Percentiles rank a stretch among this genome's conserved stretches.
These are phyloP conservation scores for Trichoderma harzianum DNA, from an alignment of 2,329 filamentous ascomycete species.

Conservation along the genomic window DNA sequence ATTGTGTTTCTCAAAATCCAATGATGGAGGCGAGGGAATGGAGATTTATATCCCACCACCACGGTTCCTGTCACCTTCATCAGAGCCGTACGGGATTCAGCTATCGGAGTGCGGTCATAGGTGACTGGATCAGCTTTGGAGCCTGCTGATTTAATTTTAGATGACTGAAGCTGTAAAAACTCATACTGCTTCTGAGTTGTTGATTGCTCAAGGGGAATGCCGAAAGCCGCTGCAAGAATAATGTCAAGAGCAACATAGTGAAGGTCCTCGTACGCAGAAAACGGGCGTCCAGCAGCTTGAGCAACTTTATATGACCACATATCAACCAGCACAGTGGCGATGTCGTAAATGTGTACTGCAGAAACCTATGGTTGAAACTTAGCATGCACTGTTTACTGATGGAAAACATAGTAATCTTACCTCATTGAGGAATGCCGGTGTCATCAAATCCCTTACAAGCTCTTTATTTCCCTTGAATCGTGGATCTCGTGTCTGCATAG, in stretches of 20 bases:
- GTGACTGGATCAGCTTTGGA: not conserved
- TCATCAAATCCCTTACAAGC: not conserved
- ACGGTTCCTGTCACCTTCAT: not conserved
- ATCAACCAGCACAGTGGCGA: not conserved
- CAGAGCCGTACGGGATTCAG: not conserved
- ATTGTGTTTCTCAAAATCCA: not conserved
- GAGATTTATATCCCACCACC: not conserved
- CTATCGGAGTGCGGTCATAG: not conserved
- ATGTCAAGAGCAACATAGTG: not conserved
- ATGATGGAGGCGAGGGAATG: slow-evolving; percentile 1
- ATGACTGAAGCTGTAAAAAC: not conserved
- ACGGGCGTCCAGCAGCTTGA: not conserved
- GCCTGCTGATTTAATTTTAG: not conserved
- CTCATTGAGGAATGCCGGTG: not conserved
- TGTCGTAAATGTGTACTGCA: not conserved
- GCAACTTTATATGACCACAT: not conserved
- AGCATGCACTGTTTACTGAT: not conserved
- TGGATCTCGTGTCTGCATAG: not conserved
- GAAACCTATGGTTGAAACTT: not conserved
- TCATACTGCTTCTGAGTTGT: not conserved
- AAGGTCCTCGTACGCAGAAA: not conserved
- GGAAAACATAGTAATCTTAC: not conserved
- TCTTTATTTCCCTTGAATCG: not conserved
- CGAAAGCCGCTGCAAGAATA: not conserved
- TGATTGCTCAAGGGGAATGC: not conserved